Conservation (phyloP, 306 rosid genomes). For the Lithocarpus polystachyus region DNA sequence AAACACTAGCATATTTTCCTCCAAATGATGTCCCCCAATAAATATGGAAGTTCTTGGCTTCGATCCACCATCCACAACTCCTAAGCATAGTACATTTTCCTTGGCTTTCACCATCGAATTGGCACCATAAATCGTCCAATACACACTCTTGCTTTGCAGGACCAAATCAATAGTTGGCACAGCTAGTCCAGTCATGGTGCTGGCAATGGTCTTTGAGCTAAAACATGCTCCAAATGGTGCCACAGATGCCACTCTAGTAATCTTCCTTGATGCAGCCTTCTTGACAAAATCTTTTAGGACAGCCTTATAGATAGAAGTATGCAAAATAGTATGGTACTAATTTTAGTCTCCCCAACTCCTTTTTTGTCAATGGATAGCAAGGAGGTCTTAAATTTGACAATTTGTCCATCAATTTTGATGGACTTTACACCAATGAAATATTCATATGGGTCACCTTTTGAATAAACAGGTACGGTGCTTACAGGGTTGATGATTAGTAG, state of each 20-base stretch:
- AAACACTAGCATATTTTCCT: conserved; percentile 50
- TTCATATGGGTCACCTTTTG: conserved; percentile 40
- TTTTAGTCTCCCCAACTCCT: conserved; percentile 66
- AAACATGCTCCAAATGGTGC: conserved; percentile 58
- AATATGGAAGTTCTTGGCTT: conserved; percentile 46
- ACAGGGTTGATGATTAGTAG: conserved; percentile 46
- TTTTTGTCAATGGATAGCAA: conserved; percentile 35
- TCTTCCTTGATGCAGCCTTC: neutral
- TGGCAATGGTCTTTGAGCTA: conserved; percentile 7
- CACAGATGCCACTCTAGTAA: conserved; percentile 31
- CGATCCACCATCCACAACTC: conserved; percentile 53
- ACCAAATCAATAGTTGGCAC: conserved; percentile 48
- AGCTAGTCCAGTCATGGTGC: conserved; percentile 30
- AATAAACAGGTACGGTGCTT: conserved; percentile 20
- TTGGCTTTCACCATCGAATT: conserved; percentile 50
- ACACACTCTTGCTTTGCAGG: conserved; percentile 41
- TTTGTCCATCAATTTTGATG: conserved; percentile 27
- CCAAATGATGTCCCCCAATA: conserved; percentile 54
- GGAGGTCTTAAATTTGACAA: conserved; percentile 31
- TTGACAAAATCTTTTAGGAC: conserved; percentile 35
- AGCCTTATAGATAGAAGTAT: conserved; percentile 48
- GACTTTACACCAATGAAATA: conserved; percentile 57
- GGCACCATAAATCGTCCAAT: conserved; percentile 48
- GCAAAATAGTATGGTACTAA: conserved; percentile 53
- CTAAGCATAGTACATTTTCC: conserved; percentile 46